A percentile compares a stretch with the other conserved stretches of the same genome.
phyloP scores from a whole-genome alignment of 2,329 filamentous ascomycete species.

The Moelleriella libera region DNA sequence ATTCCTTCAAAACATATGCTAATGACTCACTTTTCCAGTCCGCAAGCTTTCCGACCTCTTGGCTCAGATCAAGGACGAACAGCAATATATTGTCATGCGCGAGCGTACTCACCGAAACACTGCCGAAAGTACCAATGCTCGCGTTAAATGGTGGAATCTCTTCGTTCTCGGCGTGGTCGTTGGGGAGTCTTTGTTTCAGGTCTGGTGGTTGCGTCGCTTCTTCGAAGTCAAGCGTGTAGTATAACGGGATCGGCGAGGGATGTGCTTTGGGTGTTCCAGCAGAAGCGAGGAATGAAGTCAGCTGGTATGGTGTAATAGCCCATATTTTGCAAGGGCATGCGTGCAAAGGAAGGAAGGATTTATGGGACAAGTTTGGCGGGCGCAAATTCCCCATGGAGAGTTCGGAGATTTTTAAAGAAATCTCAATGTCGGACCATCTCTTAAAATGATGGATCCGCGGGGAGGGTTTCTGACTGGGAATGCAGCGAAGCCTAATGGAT shows the following conservation, averaged over 20 bases:
- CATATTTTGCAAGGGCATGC: no score
- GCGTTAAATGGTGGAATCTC: slow-evolving; percentile 99
- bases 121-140: slow-evolving; percentile 90
- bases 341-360: no score
- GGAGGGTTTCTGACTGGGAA: no score
- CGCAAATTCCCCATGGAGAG: no score
- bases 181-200: slow-evolving; percentile 91
- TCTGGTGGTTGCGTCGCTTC: slow-evolving; percentile 98
- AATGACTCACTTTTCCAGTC: slow-evolving; percentile 35
- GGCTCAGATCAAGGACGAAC: slow-evolving; percentile 90
- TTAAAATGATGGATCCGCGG: no score
- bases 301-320: no score
- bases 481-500: no score
- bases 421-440: no score
- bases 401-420: no score
- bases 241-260: slow-evolving; percentile 16
- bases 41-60: slow-evolving; percentile 73
- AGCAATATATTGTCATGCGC: slow-evolving; percentile 88
- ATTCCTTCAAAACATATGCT: slow-evolving; percentile 1
- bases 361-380: no score
- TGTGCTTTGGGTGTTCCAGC: neutral
- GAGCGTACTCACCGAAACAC: slow-evolving; percentile 97
- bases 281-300: no score
- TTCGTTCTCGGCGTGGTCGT: slow-evolving; percentile 85
- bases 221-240: slow-evolving; percentile 72